Percentiles rank a stretch among this genome's conserved stretches.
Evolutionary conservation across 2,329 filamentous ascomycete genomes (phyloP).

Genomic region (Gnomoniopsis sp.): DNA sequence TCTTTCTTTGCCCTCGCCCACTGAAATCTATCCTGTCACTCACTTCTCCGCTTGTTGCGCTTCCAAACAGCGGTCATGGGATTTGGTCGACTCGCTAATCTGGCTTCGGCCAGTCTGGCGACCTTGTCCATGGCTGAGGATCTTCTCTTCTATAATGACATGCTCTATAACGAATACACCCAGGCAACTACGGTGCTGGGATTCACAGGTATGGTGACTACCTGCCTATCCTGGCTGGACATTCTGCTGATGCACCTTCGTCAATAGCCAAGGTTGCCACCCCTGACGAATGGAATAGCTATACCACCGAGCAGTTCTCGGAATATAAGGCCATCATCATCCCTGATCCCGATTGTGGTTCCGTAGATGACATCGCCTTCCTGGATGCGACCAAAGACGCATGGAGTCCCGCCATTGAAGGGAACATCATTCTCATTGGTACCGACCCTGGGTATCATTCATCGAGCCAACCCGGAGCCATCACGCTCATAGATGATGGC

Average conservation of each 20-base stretch:
- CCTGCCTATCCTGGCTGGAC: background rate
- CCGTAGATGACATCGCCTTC: constrained; percentile 29
- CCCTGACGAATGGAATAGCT: constrained; percentile 33
- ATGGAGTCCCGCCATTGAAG: constrained; percentile 38
- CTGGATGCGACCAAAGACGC: constrained; percentile 34
- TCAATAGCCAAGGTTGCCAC: constrained; percentile 30
- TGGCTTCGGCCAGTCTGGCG: constrained; percentile 17
- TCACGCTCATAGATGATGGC: constrained; percentile 34
- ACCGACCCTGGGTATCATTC: constrained; percentile 34
- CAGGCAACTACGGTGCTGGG: constrained; percentile 18
- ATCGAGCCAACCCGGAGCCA: constrained; percentile 28
- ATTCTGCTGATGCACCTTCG: background rate
- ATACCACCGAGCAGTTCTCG: constrained; percentile 39
- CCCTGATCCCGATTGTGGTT: constrained; percentile 34
- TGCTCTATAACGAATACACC: constrained; percentile 24
- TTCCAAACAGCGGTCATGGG: constrained; percentile 5
- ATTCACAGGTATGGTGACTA: constrained; percentile 18
- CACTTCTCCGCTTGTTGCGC: background rate
- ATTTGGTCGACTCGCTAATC: constrained; percentile 7
- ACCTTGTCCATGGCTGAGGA: constrained; percentile 19
- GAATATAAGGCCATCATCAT: constrained; percentile 42
- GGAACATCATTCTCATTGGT: constrained; percentile 40
- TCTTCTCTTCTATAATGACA: constrained; percentile 23
- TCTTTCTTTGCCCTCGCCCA: background rate
- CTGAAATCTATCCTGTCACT: background rate